These are phyloP conservation scores for Cadophora luteo-olivacea DNA, from an alignment of 2,329 filamentous ascomycete species.

Conservation along the genomic window DNA sequence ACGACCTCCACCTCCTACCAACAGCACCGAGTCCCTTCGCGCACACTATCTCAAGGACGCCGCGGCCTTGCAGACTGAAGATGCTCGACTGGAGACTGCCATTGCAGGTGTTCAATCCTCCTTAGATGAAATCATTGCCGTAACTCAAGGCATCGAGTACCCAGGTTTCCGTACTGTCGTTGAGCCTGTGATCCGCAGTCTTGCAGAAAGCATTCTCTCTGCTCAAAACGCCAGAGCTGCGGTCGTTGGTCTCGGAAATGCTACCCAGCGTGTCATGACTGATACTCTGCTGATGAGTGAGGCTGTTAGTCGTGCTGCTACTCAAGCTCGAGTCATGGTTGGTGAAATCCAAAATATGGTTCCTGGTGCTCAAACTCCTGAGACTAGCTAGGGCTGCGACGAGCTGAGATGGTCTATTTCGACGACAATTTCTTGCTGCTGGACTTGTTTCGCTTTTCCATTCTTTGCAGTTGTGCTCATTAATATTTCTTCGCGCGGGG, in stretches of 20 bases:
- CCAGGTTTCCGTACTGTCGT: slow-evolving; percentile 1
- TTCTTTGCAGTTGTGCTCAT: neutral
- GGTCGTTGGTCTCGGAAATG: neutral
- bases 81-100: neutral
- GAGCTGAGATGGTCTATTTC: neutral
- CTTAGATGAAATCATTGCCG: neutral
- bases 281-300: slow-evolving; percentile 8
- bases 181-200: slow-evolving; percentile 1
- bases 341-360: neutral
- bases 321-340: neutral
- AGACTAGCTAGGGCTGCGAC: neutral
- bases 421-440: neutral
- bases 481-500: neutral
- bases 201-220: slow-evolving; percentile 1
- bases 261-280: neutral
- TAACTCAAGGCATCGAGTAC: neutral
- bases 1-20: neutral
- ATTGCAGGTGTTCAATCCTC: slow-evolving; percentile 7
- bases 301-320: neutral
- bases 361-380: neutral
- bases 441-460: neutral
- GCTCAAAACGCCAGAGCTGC: slow-evolving; percentile 11
- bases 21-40: neutral
- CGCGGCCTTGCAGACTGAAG: neutral
- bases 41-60: slow-evolving; percentile 6